Evolutionary conservation across 306 rosid species (phyloP).

Genomic region (Begonia peltatifolia): DNA sequence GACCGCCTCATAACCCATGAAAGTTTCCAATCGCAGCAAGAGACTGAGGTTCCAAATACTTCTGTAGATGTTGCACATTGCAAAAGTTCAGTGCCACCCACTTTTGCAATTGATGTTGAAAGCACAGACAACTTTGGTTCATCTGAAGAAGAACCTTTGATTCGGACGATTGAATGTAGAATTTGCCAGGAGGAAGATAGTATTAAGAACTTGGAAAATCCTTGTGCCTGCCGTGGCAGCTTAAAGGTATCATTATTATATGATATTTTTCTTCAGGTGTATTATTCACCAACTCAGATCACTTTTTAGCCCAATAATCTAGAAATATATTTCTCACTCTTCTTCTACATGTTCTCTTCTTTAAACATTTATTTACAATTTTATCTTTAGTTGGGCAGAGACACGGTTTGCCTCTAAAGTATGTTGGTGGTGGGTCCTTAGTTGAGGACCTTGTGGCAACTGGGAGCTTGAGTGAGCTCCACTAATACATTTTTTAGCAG

Average conservation of each 20-base stretch:
- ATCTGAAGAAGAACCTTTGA: conserved; percentile 26
- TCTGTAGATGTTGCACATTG: conserved; percentile 1
- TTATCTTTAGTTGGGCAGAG: too few relatives aligned
- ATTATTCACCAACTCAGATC: too few relatives aligned
- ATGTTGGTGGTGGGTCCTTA: too few relatives aligned
- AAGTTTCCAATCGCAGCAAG: conserved; percentile 26
- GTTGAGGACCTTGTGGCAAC: too few relatives aligned
- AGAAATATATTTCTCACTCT: too few relatives aligned
- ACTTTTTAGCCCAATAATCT: too few relatives aligned
- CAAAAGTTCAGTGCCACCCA: conserved; percentile 1
- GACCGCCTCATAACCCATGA: conserved; percentile 46
- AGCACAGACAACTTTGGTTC: conserved; percentile 14
- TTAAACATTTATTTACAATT: too few relatives aligned
- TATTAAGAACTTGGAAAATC: conserved; percentile 35
- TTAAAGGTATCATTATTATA: conserved; percentile 22
- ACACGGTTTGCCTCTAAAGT: too few relatives aligned
- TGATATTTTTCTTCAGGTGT: too few relatives aligned
- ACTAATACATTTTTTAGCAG: too few relatives aligned
- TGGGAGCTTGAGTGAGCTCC: too few relatives aligned
- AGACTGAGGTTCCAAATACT: neutral
- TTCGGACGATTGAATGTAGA: conserved; percentile 43
- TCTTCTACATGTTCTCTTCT: too few relatives aligned
- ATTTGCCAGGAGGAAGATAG: conserved; percentile 58
- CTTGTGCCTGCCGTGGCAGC: conserved; percentile 58
- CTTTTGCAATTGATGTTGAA: conserved; percentile 6